Evolutionary conservation across 495 filamentous ascomycete species (phyloP).

Genomic region (Stereocaulon alpinum): DNA sequence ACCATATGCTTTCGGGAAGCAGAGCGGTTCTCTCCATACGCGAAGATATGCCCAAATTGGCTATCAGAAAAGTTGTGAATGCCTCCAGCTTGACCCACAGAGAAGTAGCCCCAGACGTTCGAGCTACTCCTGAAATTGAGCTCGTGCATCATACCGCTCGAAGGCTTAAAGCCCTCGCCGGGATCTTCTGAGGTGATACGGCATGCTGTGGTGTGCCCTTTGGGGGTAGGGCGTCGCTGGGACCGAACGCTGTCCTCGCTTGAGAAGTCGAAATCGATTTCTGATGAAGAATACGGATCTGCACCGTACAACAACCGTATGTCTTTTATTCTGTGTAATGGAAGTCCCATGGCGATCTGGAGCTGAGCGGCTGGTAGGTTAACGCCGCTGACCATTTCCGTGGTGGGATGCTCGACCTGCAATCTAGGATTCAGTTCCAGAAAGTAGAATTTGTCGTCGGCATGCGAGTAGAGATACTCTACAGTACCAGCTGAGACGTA

Average conservation of each 20-base stretch:
- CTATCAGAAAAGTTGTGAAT: slow-evolving; percentile 99
- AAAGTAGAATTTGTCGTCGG: slow-evolving; percentile 99
- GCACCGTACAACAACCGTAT: slow-evolving; percentile 94
- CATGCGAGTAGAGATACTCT: slow-evolving; percentile 97
- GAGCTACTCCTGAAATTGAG: slow-evolving; percentile 97
- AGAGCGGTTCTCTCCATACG: slow-evolving; percentile 91
- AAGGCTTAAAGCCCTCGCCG: slow-evolving; percentile 98
- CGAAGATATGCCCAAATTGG: slow-evolving; percentile 99
- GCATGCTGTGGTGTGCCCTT: slow-evolving; percentile 95
- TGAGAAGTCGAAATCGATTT: slow-evolving; percentile 96
- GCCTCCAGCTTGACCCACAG: slow-evolving; percentile 86
- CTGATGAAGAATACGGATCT: slow-evolving; percentile 71
- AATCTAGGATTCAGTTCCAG: slow-evolving; percentile 95
- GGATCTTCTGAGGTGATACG: slow-evolving; percentile 99
- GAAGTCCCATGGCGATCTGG: slow-evolving; percentile 98
- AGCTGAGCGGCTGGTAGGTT: slow-evolving; percentile 95
- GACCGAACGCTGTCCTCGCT: slow-evolving; percentile 71
- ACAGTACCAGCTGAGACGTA: slow-evolving; percentile 99
- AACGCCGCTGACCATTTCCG: slow-evolving; percentile 98
- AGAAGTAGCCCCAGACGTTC: slow-evolving; percentile 99
- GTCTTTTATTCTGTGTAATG: slow-evolving; percentile 88
- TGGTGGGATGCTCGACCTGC: slow-evolving; percentile 98
- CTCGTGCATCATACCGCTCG: slow-evolving; percentile 97
- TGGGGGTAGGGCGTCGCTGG: slow-evolving; percentile 81
- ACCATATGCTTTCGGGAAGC: slow-evolving; percentile 99